A percentile compares a stretch with the other conserved stretches of the same genome.
Conservation (phyloP, 2,329 filamentous ascomycete genomes). For the Colletotrichum somersetense region DNA sequence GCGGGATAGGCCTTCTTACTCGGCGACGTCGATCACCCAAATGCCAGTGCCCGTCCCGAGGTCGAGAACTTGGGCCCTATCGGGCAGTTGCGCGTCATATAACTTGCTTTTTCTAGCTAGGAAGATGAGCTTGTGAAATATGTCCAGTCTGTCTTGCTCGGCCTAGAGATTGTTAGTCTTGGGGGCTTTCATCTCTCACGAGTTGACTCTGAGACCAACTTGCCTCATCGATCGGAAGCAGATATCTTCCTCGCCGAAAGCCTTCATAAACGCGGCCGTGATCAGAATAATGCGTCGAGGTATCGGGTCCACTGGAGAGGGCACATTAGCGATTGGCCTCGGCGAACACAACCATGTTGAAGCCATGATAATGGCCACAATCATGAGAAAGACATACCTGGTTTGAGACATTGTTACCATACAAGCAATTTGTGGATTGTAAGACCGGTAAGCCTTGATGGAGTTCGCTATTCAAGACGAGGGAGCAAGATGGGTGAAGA, state of each 20-base stretch:
- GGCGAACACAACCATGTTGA: not conserved
- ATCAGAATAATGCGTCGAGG: slow-evolving; percentile 61
- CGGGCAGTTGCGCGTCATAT: slow-evolving; percentile 41
- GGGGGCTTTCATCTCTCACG: not conserved
- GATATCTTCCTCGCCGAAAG: slow-evolving; percentile 76
- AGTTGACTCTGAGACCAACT: slow-evolving; percentile 43
- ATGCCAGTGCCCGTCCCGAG: slow-evolving; percentile 91
- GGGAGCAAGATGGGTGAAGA: not conserved
- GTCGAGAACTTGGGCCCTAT: slow-evolving; percentile 64
- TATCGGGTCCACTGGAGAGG: slow-evolving; percentile 23
- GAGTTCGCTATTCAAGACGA: not conserved
- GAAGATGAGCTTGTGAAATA: slow-evolving; percentile 82
- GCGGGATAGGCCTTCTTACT: slow-evolving; percentile 62
- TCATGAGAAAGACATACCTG: slow-evolving; percentile 44
- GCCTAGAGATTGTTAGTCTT: slow-evolving; percentile 56
- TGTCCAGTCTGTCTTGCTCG: slow-evolving; percentile 83
- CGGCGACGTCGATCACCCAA: slow-evolving; percentile 89
- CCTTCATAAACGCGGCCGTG: slow-evolving; percentile 79
- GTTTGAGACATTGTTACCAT: slow-evolving; percentile 51
- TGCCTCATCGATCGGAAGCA: slow-evolving; percentile 83
- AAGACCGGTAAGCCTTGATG: not conserved
- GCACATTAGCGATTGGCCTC: slow-evolving; percentile 8
- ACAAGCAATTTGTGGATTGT: not conserved
- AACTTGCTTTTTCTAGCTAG: slow-evolving; percentile 67
- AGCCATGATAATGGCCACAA: not conserved